These are phyloP conservation scores for Thraustochytrium striatum DNA, from an alignment of 352 stramenopile species.

Conservation along the genomic window DNA sequence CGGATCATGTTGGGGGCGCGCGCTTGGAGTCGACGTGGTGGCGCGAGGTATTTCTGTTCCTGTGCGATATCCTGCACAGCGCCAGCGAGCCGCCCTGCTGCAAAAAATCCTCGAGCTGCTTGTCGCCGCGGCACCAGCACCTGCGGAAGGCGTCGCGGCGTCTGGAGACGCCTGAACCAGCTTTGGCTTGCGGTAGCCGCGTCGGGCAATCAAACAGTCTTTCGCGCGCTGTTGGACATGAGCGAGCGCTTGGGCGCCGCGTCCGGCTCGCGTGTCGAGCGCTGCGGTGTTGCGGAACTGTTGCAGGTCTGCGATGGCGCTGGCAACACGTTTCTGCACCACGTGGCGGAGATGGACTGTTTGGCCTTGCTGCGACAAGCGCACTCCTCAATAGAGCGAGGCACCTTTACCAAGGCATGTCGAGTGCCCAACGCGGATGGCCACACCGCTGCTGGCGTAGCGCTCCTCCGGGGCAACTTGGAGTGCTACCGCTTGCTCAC, in stretches of 20 bases:
- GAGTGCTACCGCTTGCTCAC: neutral
- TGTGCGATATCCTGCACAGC: neutral
- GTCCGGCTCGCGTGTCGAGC: neutral
- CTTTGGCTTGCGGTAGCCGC: neutral
- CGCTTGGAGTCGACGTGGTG: neutral
- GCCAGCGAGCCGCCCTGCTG: neutral
- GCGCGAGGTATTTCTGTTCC: conserved; percentile 35
- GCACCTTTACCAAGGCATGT: too few species aligned
- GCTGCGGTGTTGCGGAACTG: neutral
- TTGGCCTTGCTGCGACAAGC: neutral
- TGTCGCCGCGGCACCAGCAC: neutral
- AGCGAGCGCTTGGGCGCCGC: neutral
- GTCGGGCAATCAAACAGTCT: neutral
- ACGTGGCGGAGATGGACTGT: conserved; percentile 12
- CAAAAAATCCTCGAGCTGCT: neutral
- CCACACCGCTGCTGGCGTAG: too few species aligned
- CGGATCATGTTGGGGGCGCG: neutral
- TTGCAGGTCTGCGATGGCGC: neutral
- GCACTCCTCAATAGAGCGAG: too few species aligned
- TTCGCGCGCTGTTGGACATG: neutral
- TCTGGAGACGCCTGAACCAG: neutral
- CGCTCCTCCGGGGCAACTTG: neutral
- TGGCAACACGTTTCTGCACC: conserved; percentile 13
- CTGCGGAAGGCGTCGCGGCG: neutral
- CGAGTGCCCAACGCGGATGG: too few species aligned